Evolutionary conservation across 2,329 filamentous ascomycete species (phyloP).

Genomic region (Apiospora hydei): DNA sequence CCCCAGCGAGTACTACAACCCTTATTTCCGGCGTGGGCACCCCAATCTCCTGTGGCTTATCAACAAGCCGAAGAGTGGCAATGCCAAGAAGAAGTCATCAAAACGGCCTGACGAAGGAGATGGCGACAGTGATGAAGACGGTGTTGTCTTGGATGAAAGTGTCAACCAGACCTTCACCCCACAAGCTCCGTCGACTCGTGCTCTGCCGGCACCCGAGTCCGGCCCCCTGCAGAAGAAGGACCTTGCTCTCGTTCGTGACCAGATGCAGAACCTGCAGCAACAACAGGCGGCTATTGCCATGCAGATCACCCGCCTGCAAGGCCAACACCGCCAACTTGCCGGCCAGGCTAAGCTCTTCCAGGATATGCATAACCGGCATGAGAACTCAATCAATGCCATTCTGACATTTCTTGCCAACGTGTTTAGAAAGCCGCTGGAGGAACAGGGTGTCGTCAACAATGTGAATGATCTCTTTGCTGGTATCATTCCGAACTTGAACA

Average conservation of each 20-base stretch:
- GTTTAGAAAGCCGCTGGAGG: constrained; percentile 91
- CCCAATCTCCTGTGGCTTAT: constrained; percentile 95
- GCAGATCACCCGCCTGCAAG: constrained; percentile 80
- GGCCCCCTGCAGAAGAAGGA: constrained; percentile 72
- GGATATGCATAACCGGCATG: constrained; percentile 91
- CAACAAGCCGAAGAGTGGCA: constrained; percentile 86
- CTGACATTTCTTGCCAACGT: constrained; percentile 96
- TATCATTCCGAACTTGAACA: constrained; percentile 68
- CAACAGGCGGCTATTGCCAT: constrained; percentile 87
- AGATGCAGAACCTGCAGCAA: constrained; percentile 81
- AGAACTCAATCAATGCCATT: constrained; percentile 99
- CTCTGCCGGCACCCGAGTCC: constrained; percentile 52
- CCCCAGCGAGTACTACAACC: constrained; percentile 97
- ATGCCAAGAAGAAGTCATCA: constrained; percentile 58
- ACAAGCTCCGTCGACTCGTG: constrained; percentile 37
- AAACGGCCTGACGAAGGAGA: constrained; percentile 70
- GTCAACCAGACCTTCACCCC: constrained; percentile 49
- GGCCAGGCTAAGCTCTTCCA: constrained; percentile 90
- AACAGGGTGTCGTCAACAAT: constrained; percentile 77
- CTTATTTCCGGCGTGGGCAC: constrained; percentile 91
- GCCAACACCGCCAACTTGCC: constrained; percentile 88
- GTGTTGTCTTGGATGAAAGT: constrained; percentile 48
- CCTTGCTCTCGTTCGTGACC: constrained; percentile 76
- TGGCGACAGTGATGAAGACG: constrained; percentile 74
- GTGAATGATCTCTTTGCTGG: constrained; percentile 85